Evolutionary conservation across 2,329 filamentous ascomycete genomes (phyloP).

Genomic region (Scleromitrula shiraiana): DNA sequence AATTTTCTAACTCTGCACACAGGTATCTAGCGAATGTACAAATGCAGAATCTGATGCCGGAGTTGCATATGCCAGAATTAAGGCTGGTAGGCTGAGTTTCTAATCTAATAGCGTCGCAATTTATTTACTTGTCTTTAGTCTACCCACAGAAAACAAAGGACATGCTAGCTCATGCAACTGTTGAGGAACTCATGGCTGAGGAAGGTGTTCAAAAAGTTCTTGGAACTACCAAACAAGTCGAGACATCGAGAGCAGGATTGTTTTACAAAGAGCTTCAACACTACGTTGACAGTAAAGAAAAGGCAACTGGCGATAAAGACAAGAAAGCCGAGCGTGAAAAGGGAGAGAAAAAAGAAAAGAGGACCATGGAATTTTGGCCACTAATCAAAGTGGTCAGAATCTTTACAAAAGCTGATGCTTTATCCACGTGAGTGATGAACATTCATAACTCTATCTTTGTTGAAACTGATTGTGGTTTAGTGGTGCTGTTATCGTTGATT

Average conservation of each 20-base stretch:
- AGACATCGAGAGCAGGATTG: constrained; percentile 9
- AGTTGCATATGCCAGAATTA: constrained; percentile 43
- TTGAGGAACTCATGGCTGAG: constrained; percentile 21
- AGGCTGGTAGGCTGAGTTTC: constrained; percentile 28
- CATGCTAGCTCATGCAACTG: constrained; percentile 27
- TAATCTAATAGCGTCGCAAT: constrained; percentile 32
- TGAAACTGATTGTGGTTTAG: constrained; percentile 19
- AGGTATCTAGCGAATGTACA: constrained; percentile 18
- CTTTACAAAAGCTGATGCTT: constrained; percentile 37
- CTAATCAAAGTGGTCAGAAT: constrained; percentile 34
- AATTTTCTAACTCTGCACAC: constrained; percentile 24
- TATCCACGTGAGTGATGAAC: constrained; percentile 26
- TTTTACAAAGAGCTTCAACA: constrained; percentile 20
- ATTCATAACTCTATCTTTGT: not conserved
- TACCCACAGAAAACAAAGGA: constrained; percentile 35
- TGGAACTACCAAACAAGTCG: constrained; percentile 17
- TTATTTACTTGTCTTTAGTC: constrained; percentile 24
- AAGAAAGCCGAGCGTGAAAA: constrained; percentile 23
- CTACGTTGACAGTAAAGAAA: constrained; percentile 23
- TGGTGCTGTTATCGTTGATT: constrained; percentile 44
- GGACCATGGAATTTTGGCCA: constrained; percentile 35
- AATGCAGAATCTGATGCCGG: constrained; percentile 30
- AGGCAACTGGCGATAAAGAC: constrained; percentile 33
- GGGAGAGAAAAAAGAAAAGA: constrained; percentile 13
- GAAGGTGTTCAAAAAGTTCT: constrained; percentile 13